Base-by-base conservation (phyloP, 495 filamentous ascomycete genomes). In the Bryoglossum gracile region DNA sequence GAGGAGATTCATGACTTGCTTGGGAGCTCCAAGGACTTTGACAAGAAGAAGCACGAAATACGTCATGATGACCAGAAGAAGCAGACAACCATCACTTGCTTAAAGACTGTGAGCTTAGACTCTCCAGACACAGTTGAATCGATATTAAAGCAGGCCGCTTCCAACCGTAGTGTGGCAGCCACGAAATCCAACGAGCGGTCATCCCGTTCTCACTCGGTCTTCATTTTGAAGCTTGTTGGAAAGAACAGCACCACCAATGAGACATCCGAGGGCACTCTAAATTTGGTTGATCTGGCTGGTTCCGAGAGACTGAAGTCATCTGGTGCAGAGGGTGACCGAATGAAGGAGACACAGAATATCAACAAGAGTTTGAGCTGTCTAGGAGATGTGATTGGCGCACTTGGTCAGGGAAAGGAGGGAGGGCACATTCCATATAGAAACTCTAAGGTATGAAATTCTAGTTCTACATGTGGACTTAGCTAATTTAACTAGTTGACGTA, bases 291-390 rank as follows among this genome's bases (percentile, higher is more conserved):
- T 68, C 69, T 99, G 48, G 92, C 92, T 1, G 92, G 92, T 21
- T 92, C 86, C 41, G 92, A 99, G 63, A 79, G 91, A 46, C 73
- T 97, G 36, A 87, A 86, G 63, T 87, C 94, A 62, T 86, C 82
- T 49, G 77, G 81, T 25, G 87, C 83, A 8, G 86, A 86, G 8
- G 90, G 90, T 4, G 88, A 94, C 35, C 71, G 90, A 36, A 76
- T 95, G 65, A 85, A 83, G 61, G 92, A 99, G 66, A 96, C 94
- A 8, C 91, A 96, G 56, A 95, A 85, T 60, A 99, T 99, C 74
- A 99, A 99, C 67, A 86, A 84, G 66, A 89, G 83, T 54, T 72
- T 99, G 58, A 87, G 84, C 51, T 94, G 89, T 54, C 72, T 99
- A 13, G 89, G 94, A 8, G 94, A 97, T 69, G 92, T 99, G 21